Percentiles rank a stretch among this genome's conserved stretches.
Conservation (phyloP, 1,284 basidiomycete genomes). For the Ustilago tritici region DNA sequence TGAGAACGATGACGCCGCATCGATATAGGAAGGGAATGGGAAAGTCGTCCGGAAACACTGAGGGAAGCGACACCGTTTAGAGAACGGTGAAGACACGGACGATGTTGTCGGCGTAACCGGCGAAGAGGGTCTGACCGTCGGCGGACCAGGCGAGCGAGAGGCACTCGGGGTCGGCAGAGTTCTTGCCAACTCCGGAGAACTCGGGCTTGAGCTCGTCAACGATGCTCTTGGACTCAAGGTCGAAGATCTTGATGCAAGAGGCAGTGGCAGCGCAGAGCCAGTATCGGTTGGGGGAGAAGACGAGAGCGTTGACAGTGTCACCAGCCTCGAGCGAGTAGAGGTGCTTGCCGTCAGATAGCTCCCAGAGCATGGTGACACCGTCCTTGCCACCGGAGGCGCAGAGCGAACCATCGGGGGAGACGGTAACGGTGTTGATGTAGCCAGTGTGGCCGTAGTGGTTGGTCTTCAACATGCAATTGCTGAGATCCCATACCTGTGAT, state of each 20-base stretch:
- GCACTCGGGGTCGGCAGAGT: slow-evolving; percentile 90
- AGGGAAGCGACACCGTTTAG: slow-evolving; percentile 35
- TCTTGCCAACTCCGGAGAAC: slow-evolving; percentile 75
- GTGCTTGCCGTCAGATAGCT: slow-evolving; percentile 99
- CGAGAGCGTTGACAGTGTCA: slow-evolving; percentile 97
- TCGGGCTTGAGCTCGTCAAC: slow-evolving; percentile 92
- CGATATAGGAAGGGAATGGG: background rate
- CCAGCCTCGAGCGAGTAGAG: slow-evolving; percentile 99
- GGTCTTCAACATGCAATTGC: slow-evolving; percentile 99
- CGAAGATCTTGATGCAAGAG: slow-evolving; percentile 89
- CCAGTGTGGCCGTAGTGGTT: slow-evolving; percentile 99
- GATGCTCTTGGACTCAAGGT: slow-evolving; percentile 80
- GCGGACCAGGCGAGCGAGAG: slow-evolving; percentile 98
- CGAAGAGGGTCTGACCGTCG: slow-evolving; percentile 94
- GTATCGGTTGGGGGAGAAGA: slow-evolving; percentile 93
- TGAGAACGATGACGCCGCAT: slow-evolving; percentile 14
- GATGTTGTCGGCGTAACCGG: slow-evolving; percentile 74
- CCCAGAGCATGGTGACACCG: slow-evolving; percentile 98
- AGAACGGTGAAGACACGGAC: slow-evolving; percentile 71
- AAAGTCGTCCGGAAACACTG: background rate
- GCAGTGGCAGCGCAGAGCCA: slow-evolving; percentile 99
- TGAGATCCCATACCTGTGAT: slow-evolving; percentile 95
- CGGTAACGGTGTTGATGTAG: slow-evolving; percentile 98
- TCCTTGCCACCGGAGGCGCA: slow-evolving; percentile 99
- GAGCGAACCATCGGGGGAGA: slow-evolving; percentile 98